A percentile compares a stretch with the other conserved stretches of the same genome.
These are phyloP conservation scores for Sporothrix sp. DNA, from an alignment of 2,329 filamentous ascomycete genomes.

Conservation along the genomic window DNA sequence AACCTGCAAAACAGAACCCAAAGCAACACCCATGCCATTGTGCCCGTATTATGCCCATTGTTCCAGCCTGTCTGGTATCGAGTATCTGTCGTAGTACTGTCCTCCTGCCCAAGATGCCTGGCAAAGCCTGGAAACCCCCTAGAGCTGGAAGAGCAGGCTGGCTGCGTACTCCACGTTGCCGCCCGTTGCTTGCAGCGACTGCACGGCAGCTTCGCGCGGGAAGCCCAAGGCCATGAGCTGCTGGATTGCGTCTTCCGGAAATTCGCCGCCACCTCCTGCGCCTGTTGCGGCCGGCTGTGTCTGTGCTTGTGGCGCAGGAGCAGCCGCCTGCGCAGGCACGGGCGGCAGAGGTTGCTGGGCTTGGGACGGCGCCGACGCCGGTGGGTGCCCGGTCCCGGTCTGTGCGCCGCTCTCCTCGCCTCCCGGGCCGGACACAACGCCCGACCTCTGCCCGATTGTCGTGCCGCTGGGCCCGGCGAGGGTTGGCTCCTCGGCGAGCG, in stretches of 20 bases:
- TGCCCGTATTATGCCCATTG: too few relatives aligned
- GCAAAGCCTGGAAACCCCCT: not conserved
- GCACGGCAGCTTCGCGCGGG: slow-evolving; percentile 62
- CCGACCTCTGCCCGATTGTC: slow-evolving; percentile 73
- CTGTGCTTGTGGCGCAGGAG: slow-evolving; percentile 14
- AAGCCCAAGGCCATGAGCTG: slow-evolving; percentile 72
- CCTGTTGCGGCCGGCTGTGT: slow-evolving; percentile 17
- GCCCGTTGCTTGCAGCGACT: slow-evolving; percentile 69
- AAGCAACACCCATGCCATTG: too few relatives aligned
- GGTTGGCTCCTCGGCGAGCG: slow-evolving; percentile 67
- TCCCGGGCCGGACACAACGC: slow-evolving; percentile 54
- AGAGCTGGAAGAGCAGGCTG: slow-evolving; percentile 56
- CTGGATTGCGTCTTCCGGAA: slow-evolving; percentile 59
- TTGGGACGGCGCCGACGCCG: not conserved
- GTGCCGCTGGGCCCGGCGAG: slow-evolving; percentile 82
- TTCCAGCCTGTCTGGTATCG: too few relatives aligned
- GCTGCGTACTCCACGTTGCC: slow-evolving; percentile 88
- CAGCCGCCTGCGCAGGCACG: slow-evolving; percentile 18
- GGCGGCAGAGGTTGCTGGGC: slow-evolving; percentile 6
- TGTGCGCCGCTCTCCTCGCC: not conserved
- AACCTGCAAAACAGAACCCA: too few relatives aligned
- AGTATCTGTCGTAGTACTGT: too few relatives aligned
- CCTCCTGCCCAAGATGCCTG: too few relatives aligned
- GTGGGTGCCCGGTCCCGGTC: not conserved
- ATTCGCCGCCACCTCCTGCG: slow-evolving; percentile 24